Evolutionary conservation across 2,329 filamentous ascomycete species (phyloP).

Genomic region (Phyllosticta citrichinensis): DNA sequence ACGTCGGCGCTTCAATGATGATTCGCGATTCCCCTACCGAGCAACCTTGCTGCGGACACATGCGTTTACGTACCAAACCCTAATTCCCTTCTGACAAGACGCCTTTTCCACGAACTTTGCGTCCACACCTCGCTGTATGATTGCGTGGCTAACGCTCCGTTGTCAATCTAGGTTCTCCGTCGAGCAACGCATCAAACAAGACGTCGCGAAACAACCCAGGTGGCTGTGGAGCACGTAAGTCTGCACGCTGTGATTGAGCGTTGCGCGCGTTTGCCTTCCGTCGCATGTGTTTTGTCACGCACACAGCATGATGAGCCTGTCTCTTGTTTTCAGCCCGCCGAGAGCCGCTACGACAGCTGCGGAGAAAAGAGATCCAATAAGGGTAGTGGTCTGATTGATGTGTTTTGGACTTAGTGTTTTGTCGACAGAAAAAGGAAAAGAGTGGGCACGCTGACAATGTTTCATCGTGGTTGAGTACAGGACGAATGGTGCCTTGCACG

Average conservation of each 20-base stretch:
- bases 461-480: background rate
- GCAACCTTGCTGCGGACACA: background rate
- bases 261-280: background rate
- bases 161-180: background rate
- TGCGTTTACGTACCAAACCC: background rate
- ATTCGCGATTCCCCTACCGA: conserved; percentile 1
- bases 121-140: background rate
- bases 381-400: background rate
- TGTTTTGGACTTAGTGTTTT: background rate
- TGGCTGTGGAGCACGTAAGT: background rate
- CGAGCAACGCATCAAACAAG: too few species aligned
- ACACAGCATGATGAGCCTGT: background rate
- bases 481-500: too few species aligned
- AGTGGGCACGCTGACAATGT: background rate
- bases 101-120: background rate
- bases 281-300: background rate
- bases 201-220: background rate
- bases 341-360: background rate
- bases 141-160: background rate
- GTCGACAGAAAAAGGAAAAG: too few species aligned
- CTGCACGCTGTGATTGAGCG: background rate
- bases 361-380: background rate
- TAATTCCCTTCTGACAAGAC: conserved; percentile 3
- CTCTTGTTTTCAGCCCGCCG: background rate
- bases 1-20: background rate